Base-by-base conservation (phyloP, 2,329 filamentous ascomycete genomes). In the Escovopsis sp. region DNA sequence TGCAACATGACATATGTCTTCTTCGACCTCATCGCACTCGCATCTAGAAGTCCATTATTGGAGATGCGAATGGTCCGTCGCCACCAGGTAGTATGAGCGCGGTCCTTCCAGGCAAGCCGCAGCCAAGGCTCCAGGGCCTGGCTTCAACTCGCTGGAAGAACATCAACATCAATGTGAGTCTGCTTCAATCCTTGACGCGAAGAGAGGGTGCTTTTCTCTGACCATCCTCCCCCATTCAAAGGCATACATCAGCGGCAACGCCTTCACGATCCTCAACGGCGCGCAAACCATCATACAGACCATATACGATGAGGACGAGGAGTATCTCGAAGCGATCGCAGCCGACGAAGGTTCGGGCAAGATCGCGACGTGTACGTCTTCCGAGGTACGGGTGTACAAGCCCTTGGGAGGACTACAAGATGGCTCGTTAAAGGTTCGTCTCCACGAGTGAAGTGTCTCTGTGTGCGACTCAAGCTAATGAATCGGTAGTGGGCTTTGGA, bases 211-310 rank as follows among this genome's bases (percentile, higher is more conserved):
- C 7, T 7, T 5, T 32, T 32, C 28, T 9, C 28, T 32, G 11
- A 32, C 28, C 28, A 6, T 7, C 4, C 28, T 32, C 28, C 7
- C 28, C 11, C 19, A 26, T 26, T 11, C 39, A 30, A 55, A 93
- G 85, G 77, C 78, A 41, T 98, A 96, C 64, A 82, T 95, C 50
- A 91, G 85, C 46, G 89, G 89, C 55, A 84, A 82, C 62, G 85
- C 85, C 47, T 76, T 96, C 49, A 77, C 91, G 42, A 80, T 98
- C 53, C 77, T 96, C 51, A 74, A 77, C 55, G 82, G 78, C 40
- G 75, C 84, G 41, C 71, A 80, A 47, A 75, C 75, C 43, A 75
- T 95, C 48, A 64, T 94, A 32, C 91, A 98, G 61, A 95, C 88
- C 4, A 82, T 94, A 51, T 94, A 94, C 65, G 80, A 91, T 55